Conservation (phyloP, 164 flowering plant genomes). For the Chimonanthus praecox region DNA sequence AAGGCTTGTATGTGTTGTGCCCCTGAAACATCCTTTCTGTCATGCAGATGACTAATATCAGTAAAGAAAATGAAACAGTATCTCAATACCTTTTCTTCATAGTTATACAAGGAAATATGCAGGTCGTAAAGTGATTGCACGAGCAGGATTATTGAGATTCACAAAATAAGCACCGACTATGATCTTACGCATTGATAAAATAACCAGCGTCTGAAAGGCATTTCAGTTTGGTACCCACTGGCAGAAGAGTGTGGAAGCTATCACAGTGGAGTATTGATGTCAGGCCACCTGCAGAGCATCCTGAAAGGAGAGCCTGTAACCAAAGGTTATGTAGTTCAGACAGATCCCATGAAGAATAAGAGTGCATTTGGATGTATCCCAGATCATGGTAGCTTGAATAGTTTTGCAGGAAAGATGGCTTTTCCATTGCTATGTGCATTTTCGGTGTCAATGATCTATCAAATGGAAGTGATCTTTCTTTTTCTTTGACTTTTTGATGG, state of each 20-base stretch:
- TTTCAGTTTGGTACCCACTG: constrained; percentile 63
- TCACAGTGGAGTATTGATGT: constrained; percentile 87
- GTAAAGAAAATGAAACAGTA: not conserved
- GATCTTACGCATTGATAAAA: constrained; percentile 76
- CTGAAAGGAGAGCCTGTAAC: constrained; percentile 79
- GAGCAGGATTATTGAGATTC: not conserved
- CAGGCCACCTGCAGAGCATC: constrained; percentile 98
- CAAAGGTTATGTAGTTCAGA: not conserved
- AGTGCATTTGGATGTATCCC: not conserved
- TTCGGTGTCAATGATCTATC: no score
- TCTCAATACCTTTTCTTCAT: not conserved
- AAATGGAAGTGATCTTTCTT: no score
- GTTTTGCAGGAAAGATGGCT: not conserved
- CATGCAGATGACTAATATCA: not conserved
- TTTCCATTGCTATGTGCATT: no score
- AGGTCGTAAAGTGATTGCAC: not conserved
- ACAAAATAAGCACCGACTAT: not conserved
- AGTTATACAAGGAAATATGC: not conserved
- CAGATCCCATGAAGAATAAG: not conserved
- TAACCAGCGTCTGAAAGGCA: constrained; percentile 95
- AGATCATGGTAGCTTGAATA: not conserved
- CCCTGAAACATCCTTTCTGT: constrained; percentile 64
- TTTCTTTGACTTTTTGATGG: no score
- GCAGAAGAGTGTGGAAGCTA: constrained; percentile 56
- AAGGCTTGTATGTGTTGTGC: constrained; percentile 43